Evolutionary conservation across 441 rosid species (phyloP), one percentile per base, ranked within the genome.

Genomic region (Capsella rubella): DNA sequence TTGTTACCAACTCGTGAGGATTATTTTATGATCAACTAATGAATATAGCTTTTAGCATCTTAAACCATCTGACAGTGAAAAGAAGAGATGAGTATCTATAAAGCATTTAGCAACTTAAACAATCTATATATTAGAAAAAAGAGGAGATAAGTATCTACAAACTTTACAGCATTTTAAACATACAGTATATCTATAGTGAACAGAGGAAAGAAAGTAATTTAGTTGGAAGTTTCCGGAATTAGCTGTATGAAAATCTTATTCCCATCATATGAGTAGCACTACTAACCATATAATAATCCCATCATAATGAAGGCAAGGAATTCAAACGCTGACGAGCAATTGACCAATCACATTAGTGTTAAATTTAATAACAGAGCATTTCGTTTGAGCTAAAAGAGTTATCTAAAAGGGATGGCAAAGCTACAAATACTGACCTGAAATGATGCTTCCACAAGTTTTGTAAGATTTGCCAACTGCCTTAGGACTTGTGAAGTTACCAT

Each of bases 381-480:
- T 32, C 13, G 4, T 25, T 53, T 47, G 54, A 63, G 21, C 34
- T 49, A 51, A 21, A 47, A 55, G 40, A 50, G 42, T 51, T 45
- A 61, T 5, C 31, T 21, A 54, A 78, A 60, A 64, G n/a, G 59
- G 55, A 57, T 25, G 32, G 51, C 9, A 40, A 50, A 66, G 66
- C 59, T 73, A 69, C 56, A 75, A 73, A 57, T 52, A 77, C 87
- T 58, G 52, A 92, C 99, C 86, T 85, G 99, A 81, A 95, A 95
- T 56, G 96, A 89, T 13, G 89, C 87, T 81, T 93, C 99, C 67
- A 87, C 82, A 72, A 86, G 80, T 81, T 87, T 92, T 75, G 88
- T 71, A 64, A 92, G 88, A 83, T 89, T 90, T 71, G 95, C 92
- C 79, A 95, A 68, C 81, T 92, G 98, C 82, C 83, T 88, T 63